Conservation (phyloP, 225 moss, liverwort and hornwort species). For the Bryum argenteum region DNA sequence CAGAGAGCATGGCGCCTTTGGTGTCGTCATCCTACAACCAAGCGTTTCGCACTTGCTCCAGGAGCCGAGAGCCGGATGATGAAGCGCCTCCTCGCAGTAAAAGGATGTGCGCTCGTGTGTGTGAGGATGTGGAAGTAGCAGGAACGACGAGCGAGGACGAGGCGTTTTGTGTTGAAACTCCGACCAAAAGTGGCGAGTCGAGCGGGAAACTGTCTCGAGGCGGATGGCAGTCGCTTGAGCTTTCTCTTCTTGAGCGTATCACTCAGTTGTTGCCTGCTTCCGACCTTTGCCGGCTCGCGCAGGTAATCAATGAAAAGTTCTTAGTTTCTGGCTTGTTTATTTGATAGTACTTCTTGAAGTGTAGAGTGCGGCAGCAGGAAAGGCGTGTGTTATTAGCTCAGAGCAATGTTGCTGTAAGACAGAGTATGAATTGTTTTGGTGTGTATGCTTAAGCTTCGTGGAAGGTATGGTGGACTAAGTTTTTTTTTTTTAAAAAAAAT, state of each 20-base stretch:
- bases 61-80: constrained; percentile 39
- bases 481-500: not conserved
- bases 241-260: constrained; percentile 44
- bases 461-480: not conserved
- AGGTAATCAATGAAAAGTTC: constrained; percentile 26
- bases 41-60: constrained; percentile 20
- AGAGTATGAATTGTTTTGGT: no score
- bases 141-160: constrained; percentile 20
- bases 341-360: not conserved
- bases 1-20: constrained; percentile 34
- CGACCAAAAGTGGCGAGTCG: constrained; percentile 19
- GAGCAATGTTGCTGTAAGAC: not conserved
- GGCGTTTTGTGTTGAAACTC: constrained; percentile 33
- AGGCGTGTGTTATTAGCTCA: not conserved
- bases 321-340: not conserved
- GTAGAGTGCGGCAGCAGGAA: not conserved
- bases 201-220: constrained; percentile 31
- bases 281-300: constrained; percentile 50
- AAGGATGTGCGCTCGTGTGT: constrained; percentile 28
- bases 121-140: not conserved
- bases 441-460: not conserved
- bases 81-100: constrained; percentile 43
- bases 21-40: constrained; percentile 21
- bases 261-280: constrained; percentile 36
- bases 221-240: constrained; percentile 52